Conservation (phyloP, 257 asterid genomes). For the Solanum medicagineum region DNA sequence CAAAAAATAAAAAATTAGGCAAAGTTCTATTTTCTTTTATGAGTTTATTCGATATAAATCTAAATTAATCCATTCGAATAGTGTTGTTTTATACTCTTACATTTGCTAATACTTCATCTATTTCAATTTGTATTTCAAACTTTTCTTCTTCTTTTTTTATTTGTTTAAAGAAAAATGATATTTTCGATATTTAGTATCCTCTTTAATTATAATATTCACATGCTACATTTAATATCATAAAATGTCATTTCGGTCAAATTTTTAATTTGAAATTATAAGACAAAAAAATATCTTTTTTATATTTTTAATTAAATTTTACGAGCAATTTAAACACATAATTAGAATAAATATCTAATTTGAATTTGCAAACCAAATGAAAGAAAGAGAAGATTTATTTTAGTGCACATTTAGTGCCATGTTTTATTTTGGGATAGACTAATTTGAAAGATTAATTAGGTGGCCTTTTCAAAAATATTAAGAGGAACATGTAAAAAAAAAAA, state of each 20-base stretch:
- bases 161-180: background rate
- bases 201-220: background rate
- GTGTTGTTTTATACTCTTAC: background rate
- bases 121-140: background rate
- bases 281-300: too few species aligned
- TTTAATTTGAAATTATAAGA: too few species aligned
- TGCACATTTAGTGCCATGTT: too few species aligned
- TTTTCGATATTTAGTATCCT: background rate
- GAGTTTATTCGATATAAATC: background rate
- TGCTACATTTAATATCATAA: background rate
- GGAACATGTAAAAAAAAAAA: too few species aligned
- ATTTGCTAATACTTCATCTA: background rate
- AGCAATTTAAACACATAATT: background rate
- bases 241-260: too few species aligned
- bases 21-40: background rate
- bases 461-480: too few species aligned
- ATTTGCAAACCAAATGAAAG: too few species aligned
- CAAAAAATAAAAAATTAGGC: background rate
- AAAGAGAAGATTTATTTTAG: too few species aligned
- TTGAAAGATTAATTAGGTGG: too few species aligned
- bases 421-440: too few species aligned
- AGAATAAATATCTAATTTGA: too few species aligned
- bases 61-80: background rate
- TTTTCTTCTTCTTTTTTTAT: background rate
- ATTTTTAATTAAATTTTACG: background rate